Evolutionary conservation across 2,329 filamentous ascomycete genomes (phyloP).

Genomic region (Talaromyces rugulosus): DNA sequence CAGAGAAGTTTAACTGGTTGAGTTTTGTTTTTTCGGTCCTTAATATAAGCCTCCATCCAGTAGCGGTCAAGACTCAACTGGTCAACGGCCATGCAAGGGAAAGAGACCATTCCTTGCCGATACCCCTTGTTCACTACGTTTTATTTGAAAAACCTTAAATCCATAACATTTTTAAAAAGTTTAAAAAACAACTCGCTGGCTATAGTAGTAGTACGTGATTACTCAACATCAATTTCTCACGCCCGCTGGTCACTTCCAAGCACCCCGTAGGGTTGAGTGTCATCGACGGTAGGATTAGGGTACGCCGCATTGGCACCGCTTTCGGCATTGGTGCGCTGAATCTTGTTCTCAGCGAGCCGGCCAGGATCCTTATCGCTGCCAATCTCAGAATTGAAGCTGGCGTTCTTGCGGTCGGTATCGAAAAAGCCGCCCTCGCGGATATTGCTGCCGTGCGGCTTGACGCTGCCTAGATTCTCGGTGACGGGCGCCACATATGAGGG

Average conservation of each 20-base stretch:
- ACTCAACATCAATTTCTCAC: background rate
- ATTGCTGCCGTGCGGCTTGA: constrained; percentile 50
- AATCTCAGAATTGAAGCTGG: constrained; percentile 50
- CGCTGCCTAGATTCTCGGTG: constrained; percentile 20
- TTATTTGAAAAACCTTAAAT: background rate
- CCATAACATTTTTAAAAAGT: background rate
- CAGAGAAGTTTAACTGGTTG: background rate
- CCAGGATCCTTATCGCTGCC: constrained; percentile 55
- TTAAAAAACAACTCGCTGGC: background rate
- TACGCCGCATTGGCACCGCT: constrained; percentile 24
- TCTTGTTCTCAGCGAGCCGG: constrained; percentile 40
- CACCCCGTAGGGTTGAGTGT: constrained; percentile 19
- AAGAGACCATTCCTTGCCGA: background rate
- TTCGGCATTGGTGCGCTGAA: constrained; percentile 28
- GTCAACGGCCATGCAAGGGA: background rate
- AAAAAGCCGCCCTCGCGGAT: constrained; percentile 47
- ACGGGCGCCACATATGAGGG: constrained; percentile 37
- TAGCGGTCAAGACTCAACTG: background rate
- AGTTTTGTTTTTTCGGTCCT: background rate
- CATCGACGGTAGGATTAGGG: constrained; percentile 18
- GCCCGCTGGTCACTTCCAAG: constrained; percentile 14
- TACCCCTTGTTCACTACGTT: background rate
- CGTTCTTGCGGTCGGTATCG: constrained; percentile 40
- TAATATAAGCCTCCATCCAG: background rate
- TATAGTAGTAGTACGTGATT: background rate